Percentiles rank a stretch among this genome's conserved stretches.
These are phyloP conservation scores for Planoprotostelium fungivorum DNA, from an alignment of 78 protist genomes.

Conservation along the genomic window DNA sequence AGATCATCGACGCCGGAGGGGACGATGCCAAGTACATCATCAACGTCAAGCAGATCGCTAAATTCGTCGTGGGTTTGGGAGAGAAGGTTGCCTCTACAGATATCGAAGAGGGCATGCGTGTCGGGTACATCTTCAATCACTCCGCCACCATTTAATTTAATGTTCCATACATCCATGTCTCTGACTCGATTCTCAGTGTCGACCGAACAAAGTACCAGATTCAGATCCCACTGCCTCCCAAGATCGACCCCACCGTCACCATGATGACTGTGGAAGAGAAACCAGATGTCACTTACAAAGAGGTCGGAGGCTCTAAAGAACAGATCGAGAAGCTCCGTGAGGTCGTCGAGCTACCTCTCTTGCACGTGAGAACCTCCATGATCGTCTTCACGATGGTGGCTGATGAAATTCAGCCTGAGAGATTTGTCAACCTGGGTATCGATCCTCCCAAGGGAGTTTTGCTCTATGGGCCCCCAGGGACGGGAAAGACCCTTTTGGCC, in stretches of 20 bases:
- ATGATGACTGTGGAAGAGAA: conserved; percentile 99
- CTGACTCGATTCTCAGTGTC: conserved; percentile 30
- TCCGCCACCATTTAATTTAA: background rate
- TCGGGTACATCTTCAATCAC: conserved; percentile 71
- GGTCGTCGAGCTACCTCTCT: conserved; percentile 97
- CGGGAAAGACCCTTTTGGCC: conserved; percentile 99
- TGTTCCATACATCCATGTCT: background rate
- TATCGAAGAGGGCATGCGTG: conserved; percentile 99
- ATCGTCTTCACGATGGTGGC: background rate
- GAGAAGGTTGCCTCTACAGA: conserved; percentile 97
- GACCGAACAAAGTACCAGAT: conserved; percentile 96
- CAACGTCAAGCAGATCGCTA: conserved; percentile 93
- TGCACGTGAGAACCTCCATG: conserved; percentile 64
- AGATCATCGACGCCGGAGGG: conserved; percentile 85
- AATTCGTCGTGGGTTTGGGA: conserved; percentile 98
- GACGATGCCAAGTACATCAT: conserved; percentile 94
- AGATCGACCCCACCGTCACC: conserved; percentile 98
- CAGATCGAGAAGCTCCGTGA: conserved; percentile 98
- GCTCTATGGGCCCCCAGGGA: conserved; percentile 98
- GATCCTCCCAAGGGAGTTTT: conserved; percentile 99
- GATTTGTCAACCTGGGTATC: conserved; percentile 96
- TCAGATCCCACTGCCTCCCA: conserved; percentile 99
- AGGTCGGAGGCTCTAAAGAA: conserved; percentile 99
- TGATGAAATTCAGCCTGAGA: conserved; percentile 87
- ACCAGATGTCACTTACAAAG: conserved; percentile 99